Base-by-base conservation (phyloP, 2,329 filamentous ascomycete species). In the Fusarium austroafricanum region DNA sequence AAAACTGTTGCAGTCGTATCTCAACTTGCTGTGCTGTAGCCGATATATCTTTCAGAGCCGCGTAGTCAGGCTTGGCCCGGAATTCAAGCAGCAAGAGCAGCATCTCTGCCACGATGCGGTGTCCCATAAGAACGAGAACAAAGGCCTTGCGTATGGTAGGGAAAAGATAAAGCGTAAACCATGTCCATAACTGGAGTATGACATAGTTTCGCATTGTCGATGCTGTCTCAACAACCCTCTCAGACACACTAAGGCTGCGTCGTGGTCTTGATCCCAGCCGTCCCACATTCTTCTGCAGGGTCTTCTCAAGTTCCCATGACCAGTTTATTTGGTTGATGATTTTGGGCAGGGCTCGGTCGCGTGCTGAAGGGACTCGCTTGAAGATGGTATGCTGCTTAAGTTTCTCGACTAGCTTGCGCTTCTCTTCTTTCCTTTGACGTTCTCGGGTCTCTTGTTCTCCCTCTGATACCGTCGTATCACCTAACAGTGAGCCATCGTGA, bases 11-110 rank as follows among this genome's bases (percentile, higher is more conserved):
- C 21, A 99, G 85, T 7, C 96, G 92, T 68, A 99, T 97, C 79
- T 99, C 96, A 35, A 99, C 90, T 79, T 99, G 96, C 77, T 99
- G 96, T 23, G 96, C 96, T 1, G 95, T 98, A 15, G 96, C 96
- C 31, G 94, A 98, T 43, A 98, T 89, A 76, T 99, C 96, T 77
- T 98, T 98, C 56, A 99, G 81, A 1, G 96, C 96, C 39, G 94
- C 90, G 49, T 90, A 90, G 40, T 91, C 90, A 10, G 92, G 91
- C 45, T 90, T 88, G 23, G 89, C 85, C 33, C 93, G 89, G 89
- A 94, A 98, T 79, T 98, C 95, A 14, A 99, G 83, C 28, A 97
- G 77, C 21, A 86, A 83, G 28, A 99, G 82, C 14, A 97, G 82
- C 47, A 91, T 83, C 78, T 99, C 96, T 20, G 93, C 95, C 42